Conservation (phyloP, 23 red algal genomes). For the Gracilaria vermiculophylla region DNA sequence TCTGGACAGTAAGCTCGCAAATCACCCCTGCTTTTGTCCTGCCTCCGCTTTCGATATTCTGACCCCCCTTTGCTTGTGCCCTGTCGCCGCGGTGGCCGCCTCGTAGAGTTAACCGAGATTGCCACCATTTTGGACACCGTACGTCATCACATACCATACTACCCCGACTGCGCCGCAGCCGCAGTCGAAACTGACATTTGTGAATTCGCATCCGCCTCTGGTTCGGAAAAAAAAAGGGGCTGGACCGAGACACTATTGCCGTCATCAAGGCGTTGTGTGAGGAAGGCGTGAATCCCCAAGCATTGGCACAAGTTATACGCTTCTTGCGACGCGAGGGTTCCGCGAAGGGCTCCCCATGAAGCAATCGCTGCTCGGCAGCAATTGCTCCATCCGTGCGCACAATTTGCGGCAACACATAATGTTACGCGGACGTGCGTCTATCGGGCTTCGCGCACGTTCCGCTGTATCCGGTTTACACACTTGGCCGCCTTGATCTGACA, state of each 20-base stretch:
- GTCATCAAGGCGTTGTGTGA: conserved; percentile 49
- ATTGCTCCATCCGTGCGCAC: not conserved
- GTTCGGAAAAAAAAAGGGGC: conserved; percentile 6
- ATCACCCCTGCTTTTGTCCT: not conserved
- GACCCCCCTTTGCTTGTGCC: not conserved
- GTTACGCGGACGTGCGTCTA: not conserved
- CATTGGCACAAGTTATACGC: conserved; percentile 47
- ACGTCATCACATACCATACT: not conserved
- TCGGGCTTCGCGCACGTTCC: not conserved
- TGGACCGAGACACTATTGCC: conserved; percentile 37
- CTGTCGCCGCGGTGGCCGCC: not conserved
- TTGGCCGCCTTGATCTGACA: not conserved
- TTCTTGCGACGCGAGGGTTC: conserved; percentile 43
- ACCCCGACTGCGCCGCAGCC: not conserved
- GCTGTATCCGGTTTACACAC: not conserved
- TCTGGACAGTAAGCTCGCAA: conserved; percentile 40
- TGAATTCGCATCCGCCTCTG: not conserved
- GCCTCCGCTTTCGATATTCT: not conserved
- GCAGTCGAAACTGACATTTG: not conserved
- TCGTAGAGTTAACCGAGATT: conserved; percentile 38
- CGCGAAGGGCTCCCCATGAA: not conserved
- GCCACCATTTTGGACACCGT: conserved; percentile 52
- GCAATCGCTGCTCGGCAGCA: no score
- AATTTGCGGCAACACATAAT: not conserved
- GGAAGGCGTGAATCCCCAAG: conserved; percentile 55